Percentiles rank a stretch among this genome's conserved stretches.
Conservation (phyloP, 2,329 filamentous ascomycete genomes). For the Waltergamsia citrina region DNA sequence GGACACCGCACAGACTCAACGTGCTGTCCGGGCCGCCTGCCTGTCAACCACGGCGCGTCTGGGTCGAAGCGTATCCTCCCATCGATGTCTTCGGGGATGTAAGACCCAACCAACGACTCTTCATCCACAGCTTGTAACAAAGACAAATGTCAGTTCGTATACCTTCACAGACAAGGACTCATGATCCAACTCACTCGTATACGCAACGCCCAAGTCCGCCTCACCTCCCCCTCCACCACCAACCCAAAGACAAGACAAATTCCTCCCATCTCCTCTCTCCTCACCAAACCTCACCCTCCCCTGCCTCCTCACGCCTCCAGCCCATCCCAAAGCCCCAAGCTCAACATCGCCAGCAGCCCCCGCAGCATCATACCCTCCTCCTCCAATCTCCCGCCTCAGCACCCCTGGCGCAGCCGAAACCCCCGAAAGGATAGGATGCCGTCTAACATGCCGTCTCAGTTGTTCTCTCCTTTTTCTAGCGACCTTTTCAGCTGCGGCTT, state of each 20-base stretch:
- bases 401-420: conserved; percentile 20
- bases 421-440: conserved; percentile 20
- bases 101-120: conserved; percentile 23
- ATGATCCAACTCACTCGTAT: conserved; percentile 28
- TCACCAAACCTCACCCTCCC: conserved; percentile 26
- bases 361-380: conserved; percentile 10
- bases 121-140: conserved; percentile 18
- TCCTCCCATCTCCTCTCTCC: conserved; percentile 17
- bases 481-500: conserved; percentile 23
- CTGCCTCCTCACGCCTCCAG: conserved; percentile 25
- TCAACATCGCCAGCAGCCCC: conserved; percentile 9
- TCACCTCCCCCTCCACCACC: conserved; percentile 20
- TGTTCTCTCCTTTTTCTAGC: conserved; percentile 16
- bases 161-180: too few species aligned
- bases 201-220: conserved; percentile 21
- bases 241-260: conserved; percentile 30
- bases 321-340: conserved; percentile 23
- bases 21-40: conserved; percentile 10
- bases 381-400: conserved; percentile 15
- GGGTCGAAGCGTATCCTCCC: conserved; percentile 18
- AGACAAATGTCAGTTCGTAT: too few species aligned
- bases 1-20: conserved; percentile 26
- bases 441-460: conserved; percentile 26
- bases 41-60: conserved; percentile 10
- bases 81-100: conserved; percentile 32